phyloP scores from a whole-genome alignment of 192 early-diverging fungal species.

The Entrophospora sp. region DNA sequence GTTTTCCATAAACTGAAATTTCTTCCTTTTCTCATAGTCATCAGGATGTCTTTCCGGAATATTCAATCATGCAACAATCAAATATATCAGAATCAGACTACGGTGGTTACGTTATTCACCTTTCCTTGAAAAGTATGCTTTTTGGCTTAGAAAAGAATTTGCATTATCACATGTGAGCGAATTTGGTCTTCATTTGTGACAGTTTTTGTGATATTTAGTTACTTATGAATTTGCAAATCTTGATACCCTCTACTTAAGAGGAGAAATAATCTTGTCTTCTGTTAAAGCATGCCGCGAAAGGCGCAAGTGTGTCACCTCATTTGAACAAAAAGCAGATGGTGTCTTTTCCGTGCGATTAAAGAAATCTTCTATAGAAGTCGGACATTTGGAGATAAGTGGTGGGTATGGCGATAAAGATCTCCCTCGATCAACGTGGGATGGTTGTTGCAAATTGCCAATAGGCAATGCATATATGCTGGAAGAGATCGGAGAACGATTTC shows the following conservation, averaged over 20 bases:
- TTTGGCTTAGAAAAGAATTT: background rate
- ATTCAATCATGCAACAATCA: slow-evolving; percentile 9
- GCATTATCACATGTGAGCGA: slow-evolving; percentile 4
- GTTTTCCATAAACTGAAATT: background rate
- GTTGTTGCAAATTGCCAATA: slow-evolving; percentile 13
- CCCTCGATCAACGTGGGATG: slow-evolving; percentile 11
- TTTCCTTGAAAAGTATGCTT: background rate
- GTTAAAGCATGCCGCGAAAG: slow-evolving; percentile 3
- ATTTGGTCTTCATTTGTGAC: background rate
- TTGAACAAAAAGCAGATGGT: slow-evolving; percentile 16
- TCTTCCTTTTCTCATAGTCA: background rate
- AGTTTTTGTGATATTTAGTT: background rate
- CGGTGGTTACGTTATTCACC: background rate
- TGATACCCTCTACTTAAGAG: slow-evolving; percentile 3
- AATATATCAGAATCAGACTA: slow-evolving; percentile 1
- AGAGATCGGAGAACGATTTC: slow-evolving; percentile 18
- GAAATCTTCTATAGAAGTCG: slow-evolving; percentile 3
- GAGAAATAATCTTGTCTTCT: background rate
- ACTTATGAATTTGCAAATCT: background rate
- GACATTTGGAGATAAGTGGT: slow-evolving; percentile 15
- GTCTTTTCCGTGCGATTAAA: background rate
- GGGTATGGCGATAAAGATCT: slow-evolving; percentile 13
- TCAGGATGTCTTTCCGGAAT: background rate
- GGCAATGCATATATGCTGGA: slow-evolving; percentile 11
- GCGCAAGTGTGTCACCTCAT: background rate